Percentiles rank a stretch among this genome's conserved stretches.
These are phyloP conservation scores for Moniliophthora roreri DNA, from an alignment of 1,284 basidiomycete genomes.

Conservation along the genomic window DNA sequence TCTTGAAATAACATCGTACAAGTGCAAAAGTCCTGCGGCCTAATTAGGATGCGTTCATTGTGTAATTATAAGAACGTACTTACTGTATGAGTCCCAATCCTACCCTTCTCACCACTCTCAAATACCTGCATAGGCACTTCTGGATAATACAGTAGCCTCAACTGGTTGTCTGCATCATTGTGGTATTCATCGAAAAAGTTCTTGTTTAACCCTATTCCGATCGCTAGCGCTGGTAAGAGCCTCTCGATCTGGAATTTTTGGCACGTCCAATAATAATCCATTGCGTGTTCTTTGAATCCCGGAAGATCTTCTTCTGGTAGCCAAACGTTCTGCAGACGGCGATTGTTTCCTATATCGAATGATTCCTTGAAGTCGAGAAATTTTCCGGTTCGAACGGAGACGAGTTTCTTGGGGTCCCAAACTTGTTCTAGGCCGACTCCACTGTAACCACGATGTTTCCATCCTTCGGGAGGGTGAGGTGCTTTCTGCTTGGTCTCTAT, in stretches of 20 bases:
- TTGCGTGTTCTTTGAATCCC: constrained; percentile 49
- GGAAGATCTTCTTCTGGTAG: constrained; percentile 52
- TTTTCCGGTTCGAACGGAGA: constrained; percentile 29
- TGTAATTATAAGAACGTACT: no score
- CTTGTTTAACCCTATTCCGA: constrained; percentile 46
- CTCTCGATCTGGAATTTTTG: constrained; percentile 41
- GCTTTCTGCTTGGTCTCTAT: constrained; percentile 52
- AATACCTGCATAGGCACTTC: constrained; percentile 25
- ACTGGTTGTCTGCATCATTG: constrained; percentile 50
- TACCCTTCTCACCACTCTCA: constrained; percentile 14
- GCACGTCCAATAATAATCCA: constrained; percentile 51
- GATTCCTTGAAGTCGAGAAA: constrained; percentile 56
- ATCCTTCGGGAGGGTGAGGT: constrained; percentile 54
- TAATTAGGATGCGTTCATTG: no score
- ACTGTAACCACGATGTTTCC: constrained; percentile 48
- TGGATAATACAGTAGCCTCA: constrained; percentile 60
- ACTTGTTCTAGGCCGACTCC: constrained; percentile 46
- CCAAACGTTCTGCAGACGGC: constrained; percentile 54
- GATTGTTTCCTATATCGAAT: constrained; percentile 49
- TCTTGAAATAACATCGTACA: constrained; percentile 63
- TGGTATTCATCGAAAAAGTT: constrained; percentile 48
- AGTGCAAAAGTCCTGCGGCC: constrained; percentile 51
- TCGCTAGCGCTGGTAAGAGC: constrained; percentile 48
- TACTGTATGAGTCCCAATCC: constrained; percentile 23
- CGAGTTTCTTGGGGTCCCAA: constrained; percentile 34